Evolutionary conservation across 805 yeast genomes (phyloP).

Genomic region (Zygotorulaspora sp.): DNA sequence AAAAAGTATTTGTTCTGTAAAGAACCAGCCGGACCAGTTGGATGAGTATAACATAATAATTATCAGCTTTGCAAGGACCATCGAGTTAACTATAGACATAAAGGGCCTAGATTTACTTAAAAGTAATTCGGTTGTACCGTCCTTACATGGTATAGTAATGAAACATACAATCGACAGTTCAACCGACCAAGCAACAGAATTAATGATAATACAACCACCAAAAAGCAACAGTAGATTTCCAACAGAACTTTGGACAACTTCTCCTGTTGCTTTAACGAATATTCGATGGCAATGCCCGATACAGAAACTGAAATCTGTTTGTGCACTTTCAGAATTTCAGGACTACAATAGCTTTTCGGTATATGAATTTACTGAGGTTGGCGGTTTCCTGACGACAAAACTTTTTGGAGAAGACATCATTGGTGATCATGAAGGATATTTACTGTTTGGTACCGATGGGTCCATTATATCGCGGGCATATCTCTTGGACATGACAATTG

Average conservation of each 20-base stretch:
- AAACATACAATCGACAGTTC: slow-evolving; percentile 23
- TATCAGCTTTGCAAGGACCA: slow-evolving; percentile 23
- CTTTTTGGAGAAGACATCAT: slow-evolving; percentile 1
- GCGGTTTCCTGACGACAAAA: slow-evolving; percentile 1
- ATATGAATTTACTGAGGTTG: slow-evolving; percentile 4
- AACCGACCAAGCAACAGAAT: slow-evolving; percentile 16
- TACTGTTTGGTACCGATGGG: slow-evolving; percentile 15
- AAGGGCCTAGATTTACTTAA: slow-evolving; percentile 6
- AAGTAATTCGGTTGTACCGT: slow-evolving; percentile 10
- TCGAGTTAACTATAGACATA: slow-evolving; percentile 17
- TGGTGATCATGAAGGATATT: slow-evolving; percentile 3
- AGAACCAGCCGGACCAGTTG: slow-evolving; percentile 1
- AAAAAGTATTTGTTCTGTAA: slow-evolving; percentile 16
- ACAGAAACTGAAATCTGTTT: slow-evolving; percentile 12
- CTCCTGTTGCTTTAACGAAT: slow-evolving; percentile 22
- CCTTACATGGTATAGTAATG: slow-evolving; percentile 13
- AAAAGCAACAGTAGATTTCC: slow-evolving; percentile 7
- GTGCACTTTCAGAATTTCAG: slow-evolving; percentile 14
- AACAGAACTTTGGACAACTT: slow-evolving; percentile 22
- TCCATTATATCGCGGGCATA: slow-evolving; percentile 9
- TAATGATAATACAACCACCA: slow-evolving; percentile 11
- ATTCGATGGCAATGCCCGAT: slow-evolving; percentile 7
- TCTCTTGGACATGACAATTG: slow-evolving; percentile 8
- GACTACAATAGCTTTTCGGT: slow-evolving; percentile 9
- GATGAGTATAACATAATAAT: slow-evolving; percentile 16